Evolutionary conservation across 169 alveolate species (phyloP).

Genomic region (Theileria orientalis): DNA sequence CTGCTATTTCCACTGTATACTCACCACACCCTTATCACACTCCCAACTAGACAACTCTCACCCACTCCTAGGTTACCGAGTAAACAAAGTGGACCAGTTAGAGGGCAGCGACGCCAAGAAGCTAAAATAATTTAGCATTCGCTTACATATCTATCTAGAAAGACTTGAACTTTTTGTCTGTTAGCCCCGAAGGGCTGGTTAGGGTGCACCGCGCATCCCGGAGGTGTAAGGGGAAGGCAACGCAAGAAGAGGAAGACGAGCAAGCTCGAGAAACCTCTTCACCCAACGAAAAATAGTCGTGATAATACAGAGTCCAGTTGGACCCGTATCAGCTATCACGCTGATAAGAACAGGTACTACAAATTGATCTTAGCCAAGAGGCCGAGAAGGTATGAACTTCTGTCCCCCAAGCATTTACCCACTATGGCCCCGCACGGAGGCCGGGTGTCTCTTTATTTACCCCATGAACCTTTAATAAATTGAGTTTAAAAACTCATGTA

Average conservation of each 20-base stretch:
- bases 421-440: constrained; percentile 5
- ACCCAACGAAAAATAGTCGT: constrained; percentile 81
- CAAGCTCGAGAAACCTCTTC: constrained; percentile 76
- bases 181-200: constrained; percentile 70
- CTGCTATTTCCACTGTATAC: background rate
- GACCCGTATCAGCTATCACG: constrained; percentile 86
- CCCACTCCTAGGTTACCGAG: background rate
- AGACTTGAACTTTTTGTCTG: constrained; percentile 8
- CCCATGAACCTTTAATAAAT: constrained; percentile 1
- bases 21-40: background rate
- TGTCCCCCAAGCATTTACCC: constrained; percentile 14
- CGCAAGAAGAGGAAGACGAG: constrained; percentile 80
- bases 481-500: background rate
- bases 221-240: constrained; percentile 82
- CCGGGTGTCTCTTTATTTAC: constrained; percentile 33
- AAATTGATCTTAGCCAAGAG: constrained; percentile 87
- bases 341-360: constrained; percentile 87
- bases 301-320: constrained; percentile 81
- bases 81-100: background rate
- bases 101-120: background rate
- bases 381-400: constrained; percentile 80
- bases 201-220: constrained; percentile 86
- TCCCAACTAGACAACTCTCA: background rate
- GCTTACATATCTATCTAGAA: background rate
- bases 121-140: background rate